Base-by-base conservation (phyloP, 805 yeast species). In the Ogataea minuta region DNA sequence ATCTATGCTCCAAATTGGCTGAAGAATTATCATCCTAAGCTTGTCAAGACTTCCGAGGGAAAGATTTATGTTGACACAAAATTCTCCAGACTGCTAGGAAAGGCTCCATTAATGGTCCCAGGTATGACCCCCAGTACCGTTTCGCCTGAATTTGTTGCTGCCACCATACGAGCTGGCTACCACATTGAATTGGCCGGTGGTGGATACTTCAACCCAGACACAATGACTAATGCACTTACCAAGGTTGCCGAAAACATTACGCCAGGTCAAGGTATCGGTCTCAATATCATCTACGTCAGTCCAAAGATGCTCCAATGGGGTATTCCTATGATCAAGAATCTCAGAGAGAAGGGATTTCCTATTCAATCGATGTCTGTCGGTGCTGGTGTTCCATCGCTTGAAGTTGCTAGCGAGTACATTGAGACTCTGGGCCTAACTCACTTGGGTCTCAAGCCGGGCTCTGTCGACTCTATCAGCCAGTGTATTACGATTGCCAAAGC, bases 81-180 rank as follows among this genome's bases (percentile, higher is more conserved):
- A 68, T 89, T 91, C 68, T 86, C 96, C 36, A 76, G 90, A 63
- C 75, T 93, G 54, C 69, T 93, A 48, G 95, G 97, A 47, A 85
- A 89, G 67, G 90, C 99, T 47, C 99, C 99, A 45, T 70, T 93
- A 53, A 83, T 95, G 83, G 93, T 93, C 53, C 96, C 99, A 26
- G 99, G 99, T 71, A 93, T 93, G 99, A 93, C 99, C 28, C 99
- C 99, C 62, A 79, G 95, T 30, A 93, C 99, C 23, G 97, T 90
- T 41, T 83, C 86, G 52, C 93, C 98, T 32, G 90, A 86, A 47
- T 90, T 93, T 56, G 95, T 93, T 43, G 84, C 95, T 46, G 95
- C 96, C 23, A 83, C 97, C 20, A 76, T 90, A 59, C 89, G 90
- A 62, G 89, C 98, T 35, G 99, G 99, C 47, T 93, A 90, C 71